phyloP scores from a whole-genome alignment of 2,329 filamentous ascomycete species.

The Alternaria brassicicola region DNA sequence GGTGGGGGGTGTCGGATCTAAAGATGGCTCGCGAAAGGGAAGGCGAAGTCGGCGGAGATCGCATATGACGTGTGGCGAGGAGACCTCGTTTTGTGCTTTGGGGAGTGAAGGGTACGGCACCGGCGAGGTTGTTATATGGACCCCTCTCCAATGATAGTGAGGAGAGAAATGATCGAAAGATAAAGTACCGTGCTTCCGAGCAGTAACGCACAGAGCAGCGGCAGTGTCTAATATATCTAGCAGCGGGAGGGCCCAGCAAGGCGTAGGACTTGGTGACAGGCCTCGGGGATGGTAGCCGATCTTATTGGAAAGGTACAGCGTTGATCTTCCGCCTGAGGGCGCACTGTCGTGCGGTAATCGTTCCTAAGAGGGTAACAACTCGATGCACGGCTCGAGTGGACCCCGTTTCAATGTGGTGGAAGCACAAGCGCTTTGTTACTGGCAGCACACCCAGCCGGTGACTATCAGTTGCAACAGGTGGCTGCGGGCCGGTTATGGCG shows the following conservation, averaged over 20 bases:
- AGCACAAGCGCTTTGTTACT: slow-evolving; percentile 23
- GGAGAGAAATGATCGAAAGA: slow-evolving; percentile 11
- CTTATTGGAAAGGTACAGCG: slow-evolving; percentile 39
- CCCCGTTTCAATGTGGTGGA: slow-evolving; percentile 35
- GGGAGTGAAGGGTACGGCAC: slow-evolving; percentile 4
- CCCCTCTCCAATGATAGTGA: slow-evolving; percentile 6
- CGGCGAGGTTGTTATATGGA: slow-evolving; percentile 13
- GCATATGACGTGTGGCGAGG: slow-evolving; percentile 38
- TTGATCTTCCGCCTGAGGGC: slow-evolving; percentile 41
- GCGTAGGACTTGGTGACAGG: slow-evolving; percentile 30
- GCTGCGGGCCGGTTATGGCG: slow-evolving; percentile 33
- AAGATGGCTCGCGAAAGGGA: slow-evolving; percentile 27
- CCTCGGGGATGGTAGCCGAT: slow-evolving; percentile 35
- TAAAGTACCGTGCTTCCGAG: slow-evolving; percentile 16
- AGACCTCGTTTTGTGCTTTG: slow-evolving; percentile 20
- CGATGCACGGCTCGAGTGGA: slow-evolving; percentile 31
- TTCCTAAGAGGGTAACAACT: slow-evolving; percentile 29
- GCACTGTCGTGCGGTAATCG: slow-evolving; percentile 33
- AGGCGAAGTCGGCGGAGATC: slow-evolving; percentile 29
- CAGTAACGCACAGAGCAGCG: slow-evolving; percentile 27
- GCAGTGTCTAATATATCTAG: slow-evolving; percentile 42
- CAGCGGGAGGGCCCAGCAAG: slow-evolving; percentile 41
- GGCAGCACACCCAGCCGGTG: slow-evolving; percentile 22
- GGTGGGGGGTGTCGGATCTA: slow-evolving; percentile 24
- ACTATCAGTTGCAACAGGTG: slow-evolving; percentile 37